Evolutionary conservation across 768 basidiomycete genomes (phyloP).

Genomic region (Auricularia sp.): DNA sequence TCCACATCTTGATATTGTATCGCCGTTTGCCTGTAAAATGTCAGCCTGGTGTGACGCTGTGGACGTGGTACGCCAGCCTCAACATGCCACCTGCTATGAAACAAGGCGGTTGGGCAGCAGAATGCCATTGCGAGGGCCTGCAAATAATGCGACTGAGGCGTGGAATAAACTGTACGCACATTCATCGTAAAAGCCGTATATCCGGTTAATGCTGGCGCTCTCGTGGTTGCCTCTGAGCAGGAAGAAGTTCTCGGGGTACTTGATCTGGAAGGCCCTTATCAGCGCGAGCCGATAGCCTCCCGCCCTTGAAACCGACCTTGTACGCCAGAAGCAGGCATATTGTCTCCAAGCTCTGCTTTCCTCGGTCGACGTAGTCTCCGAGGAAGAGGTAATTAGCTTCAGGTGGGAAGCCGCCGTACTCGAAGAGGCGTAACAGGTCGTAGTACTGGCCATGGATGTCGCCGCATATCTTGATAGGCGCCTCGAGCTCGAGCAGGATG

Average conservation of each 20-base stretch:
- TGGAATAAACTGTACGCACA: constrained; percentile 45
- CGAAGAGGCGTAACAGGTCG: constrained; percentile 93
- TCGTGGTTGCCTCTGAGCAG: constrained; percentile 98
- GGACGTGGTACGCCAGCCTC: too few relatives aligned
- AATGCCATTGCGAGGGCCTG: too few relatives aligned
- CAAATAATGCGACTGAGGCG: not conserved
- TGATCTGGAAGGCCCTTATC: constrained; percentile 38
- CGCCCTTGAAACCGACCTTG: constrained; percentile 37
- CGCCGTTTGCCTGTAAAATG: constrained; percentile 79
- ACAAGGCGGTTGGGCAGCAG: too few relatives aligned
- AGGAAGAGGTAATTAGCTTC: constrained; percentile 99
- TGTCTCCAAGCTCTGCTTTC: constrained; percentile 98
- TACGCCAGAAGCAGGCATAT: constrained; percentile 97
- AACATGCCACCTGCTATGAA: too few relatives aligned
- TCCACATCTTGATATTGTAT: constrained; percentile 99
- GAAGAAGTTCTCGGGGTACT: constrained; percentile 99
- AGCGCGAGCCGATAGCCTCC: too few relatives aligned
- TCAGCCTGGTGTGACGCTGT: not conserved
- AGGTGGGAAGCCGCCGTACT: constrained; percentile 98
- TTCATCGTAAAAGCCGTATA: constrained; percentile 99
- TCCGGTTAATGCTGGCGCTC: constrained; percentile 98
- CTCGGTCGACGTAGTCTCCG: constrained; percentile 98
- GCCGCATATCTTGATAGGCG: constrained; percentile 99
- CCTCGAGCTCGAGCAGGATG: constrained; percentile 93
- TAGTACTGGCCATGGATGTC: constrained; percentile 99